Conservation (phyloP, 176 grass and related monocot genomes). For the Avena sativa region DNA sequence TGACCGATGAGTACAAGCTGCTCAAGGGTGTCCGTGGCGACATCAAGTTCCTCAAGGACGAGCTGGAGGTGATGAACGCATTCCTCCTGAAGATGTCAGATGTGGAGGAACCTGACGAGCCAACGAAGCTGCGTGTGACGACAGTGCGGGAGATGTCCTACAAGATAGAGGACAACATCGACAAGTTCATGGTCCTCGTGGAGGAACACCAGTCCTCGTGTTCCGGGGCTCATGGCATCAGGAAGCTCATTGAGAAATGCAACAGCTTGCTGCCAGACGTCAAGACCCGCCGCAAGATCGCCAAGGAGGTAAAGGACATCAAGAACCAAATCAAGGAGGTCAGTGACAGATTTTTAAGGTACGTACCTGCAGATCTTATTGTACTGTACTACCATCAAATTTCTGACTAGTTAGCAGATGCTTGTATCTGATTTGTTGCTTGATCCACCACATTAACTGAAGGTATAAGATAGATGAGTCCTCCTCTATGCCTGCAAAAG, state of each 20-base stretch:
- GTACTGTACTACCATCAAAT: too few species aligned
- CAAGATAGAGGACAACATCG: too few species aligned
- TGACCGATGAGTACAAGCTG: not conserved
- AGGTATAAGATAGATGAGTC: not conserved
- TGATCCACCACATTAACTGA: not conserved
- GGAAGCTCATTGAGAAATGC: constrained; percentile 1
- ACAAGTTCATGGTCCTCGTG: too few species aligned
- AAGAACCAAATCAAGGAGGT: not conserved
- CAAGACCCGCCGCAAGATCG: not conserved
- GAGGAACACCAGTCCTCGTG: not conserved
- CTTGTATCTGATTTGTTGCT: not conserved
- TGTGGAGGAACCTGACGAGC: not conserved
- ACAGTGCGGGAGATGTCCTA: not conserved
- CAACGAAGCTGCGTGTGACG: not conserved
- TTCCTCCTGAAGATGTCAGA: too few species aligned
- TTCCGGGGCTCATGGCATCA: not conserved
- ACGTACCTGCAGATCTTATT: not conserved
- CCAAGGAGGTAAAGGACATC: too few species aligned
- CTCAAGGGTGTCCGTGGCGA: constrained; percentile 8
- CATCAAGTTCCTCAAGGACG: not conserved
- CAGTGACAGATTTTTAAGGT: not conserved
- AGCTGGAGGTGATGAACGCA: too few species aligned
- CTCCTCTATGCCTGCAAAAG: not conserved
- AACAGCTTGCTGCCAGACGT: not conserved
- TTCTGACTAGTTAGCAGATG: too few species aligned